Evolutionary conservation across 305 asterid species (phyloP), one percentile per base, ranked within the genome.

Genomic region (Fraxinus nigra): DNA sequence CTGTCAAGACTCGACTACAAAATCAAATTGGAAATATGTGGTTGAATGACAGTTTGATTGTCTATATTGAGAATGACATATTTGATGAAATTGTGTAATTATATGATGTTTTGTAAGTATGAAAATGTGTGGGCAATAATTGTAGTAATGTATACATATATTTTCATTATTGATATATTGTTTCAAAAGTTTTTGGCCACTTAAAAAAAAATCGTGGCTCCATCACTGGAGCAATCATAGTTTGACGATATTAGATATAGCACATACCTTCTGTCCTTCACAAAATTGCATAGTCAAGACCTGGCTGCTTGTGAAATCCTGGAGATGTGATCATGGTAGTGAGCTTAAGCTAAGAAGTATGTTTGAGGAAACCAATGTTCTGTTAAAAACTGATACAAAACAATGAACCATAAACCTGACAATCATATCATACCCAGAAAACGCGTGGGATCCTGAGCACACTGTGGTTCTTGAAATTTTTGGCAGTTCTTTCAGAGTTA

Each of bases 201-300:
- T 51, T 4, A 51, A 16, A 7, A 43, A 11, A 43, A 43, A 43
- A 11, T 0, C 13, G 5, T 43, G 54, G 54, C n/a, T 43, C n/a
- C 54, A 2, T 11, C 51, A 43, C 54, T 43, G 54, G 26, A 61
- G 16, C 30, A 67, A 72, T 32, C 78, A 74, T 78, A 74, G 67
- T n/a, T 78, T 34, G 75, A 65, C 0, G 6, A 61, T 54, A 76
- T 56, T 34, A 51, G 37, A 75, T 74, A 34, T 30, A 30, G 81
- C 65, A 78, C 61, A 56, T 90, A 94, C 98, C 97, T 92, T 95
- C 78, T 84, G 90, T 70, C 99, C 99, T 86, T 88, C 83, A 80
- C 95, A 95, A 82, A 93, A 95, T 84, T 95, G 89, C 99, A 95
- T 95, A 3, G 95, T 94, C 92, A 95, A 83, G 75, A 95, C 97